Evolutionary conservation across 2,329 filamentous ascomycete genomes (phyloP).

Genomic region (Pseudogymnoascus sp.): DNA sequence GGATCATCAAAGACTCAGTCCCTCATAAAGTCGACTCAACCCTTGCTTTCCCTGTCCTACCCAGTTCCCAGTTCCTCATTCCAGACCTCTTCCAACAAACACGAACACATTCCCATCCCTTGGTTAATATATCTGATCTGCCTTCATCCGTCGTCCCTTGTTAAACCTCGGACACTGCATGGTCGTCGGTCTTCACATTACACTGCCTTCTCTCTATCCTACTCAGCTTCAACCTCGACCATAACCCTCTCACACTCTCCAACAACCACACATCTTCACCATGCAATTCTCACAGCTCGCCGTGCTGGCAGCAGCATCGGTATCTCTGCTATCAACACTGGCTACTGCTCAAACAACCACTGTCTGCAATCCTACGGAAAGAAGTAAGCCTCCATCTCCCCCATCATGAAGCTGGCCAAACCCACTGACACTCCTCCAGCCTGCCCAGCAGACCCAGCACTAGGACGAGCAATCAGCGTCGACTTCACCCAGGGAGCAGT

Average conservation of each 20-base stretch:
- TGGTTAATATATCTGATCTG: background rate
- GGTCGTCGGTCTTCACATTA: background rate
- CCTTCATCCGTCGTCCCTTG: background rate
- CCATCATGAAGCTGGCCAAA: background rate
- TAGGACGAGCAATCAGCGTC: slow-evolving; percentile 73
- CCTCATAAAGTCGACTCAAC: background rate
- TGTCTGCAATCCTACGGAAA: background rate
- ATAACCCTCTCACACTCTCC: background rate
- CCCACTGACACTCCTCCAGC: slow-evolving; percentile 26
- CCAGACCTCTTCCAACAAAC: background rate
- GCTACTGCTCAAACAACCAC: background rate
- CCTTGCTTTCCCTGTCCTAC: background rate
- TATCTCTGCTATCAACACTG: background rate
- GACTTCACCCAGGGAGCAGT: slow-evolving; percentile 76
- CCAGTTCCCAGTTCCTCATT: background rate
- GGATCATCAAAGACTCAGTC: background rate
- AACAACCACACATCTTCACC: background rate
- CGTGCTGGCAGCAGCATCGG: background rate
- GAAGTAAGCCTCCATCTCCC: background rate
- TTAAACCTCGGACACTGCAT: background rate
- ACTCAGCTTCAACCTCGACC: background rate
- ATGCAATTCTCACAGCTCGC: background rate
- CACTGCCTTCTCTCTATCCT: background rate
- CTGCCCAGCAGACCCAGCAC: slow-evolving; percentile 70
- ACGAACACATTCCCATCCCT: background rate